These are phyloP conservation scores for Onygenales sp. DNA, from an alignment of 2,329 filamentous ascomycete genomes.

Conservation along the genomic window DNA sequence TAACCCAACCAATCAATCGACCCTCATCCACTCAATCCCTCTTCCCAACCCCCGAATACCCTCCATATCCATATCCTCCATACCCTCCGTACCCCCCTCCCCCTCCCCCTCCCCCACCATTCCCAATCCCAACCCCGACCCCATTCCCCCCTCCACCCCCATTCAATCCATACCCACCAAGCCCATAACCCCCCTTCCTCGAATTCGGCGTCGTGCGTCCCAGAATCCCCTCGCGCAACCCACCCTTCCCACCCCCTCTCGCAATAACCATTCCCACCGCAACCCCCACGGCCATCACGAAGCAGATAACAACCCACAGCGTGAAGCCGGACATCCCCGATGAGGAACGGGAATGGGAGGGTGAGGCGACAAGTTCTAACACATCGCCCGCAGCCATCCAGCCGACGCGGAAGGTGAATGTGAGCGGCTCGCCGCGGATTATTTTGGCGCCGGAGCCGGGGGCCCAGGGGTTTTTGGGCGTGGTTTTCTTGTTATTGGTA, in stretches of 20 bases:
- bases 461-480: constrained; percentile 35
- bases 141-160: constrained; percentile 19
- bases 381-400: constrained; percentile 50
- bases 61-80: constrained; percentile 22
- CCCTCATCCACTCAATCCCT: no score
- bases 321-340: constrained; percentile 15
- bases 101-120: constrained; percentile 12
- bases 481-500: constrained; percentile 39
- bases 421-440: constrained; percentile 77
- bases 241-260: constrained; percentile 17
- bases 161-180: constrained; percentile 38
- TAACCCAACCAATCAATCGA: no score
- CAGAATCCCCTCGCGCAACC: constrained; percentile 30
- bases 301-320: constrained; percentile 18
- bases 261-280: constrained; percentile 30
- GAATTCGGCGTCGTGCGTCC: constrained; percentile 44
- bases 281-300: constrained; percentile 27
- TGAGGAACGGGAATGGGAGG: constrained; percentile 1
- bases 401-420: constrained; percentile 67
- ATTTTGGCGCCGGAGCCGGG: constrained; percentile 51
- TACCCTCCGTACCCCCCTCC: constrained; percentile 32
- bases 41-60: not conserved
- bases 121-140: constrained; percentile 9
- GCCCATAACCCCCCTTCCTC: constrained; percentile 46
- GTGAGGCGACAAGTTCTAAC: constrained; percentile 23